phyloP scores from a whole-genome alignment of 164 flowering plant genomes.

The Aristolochia californica region DNA sequence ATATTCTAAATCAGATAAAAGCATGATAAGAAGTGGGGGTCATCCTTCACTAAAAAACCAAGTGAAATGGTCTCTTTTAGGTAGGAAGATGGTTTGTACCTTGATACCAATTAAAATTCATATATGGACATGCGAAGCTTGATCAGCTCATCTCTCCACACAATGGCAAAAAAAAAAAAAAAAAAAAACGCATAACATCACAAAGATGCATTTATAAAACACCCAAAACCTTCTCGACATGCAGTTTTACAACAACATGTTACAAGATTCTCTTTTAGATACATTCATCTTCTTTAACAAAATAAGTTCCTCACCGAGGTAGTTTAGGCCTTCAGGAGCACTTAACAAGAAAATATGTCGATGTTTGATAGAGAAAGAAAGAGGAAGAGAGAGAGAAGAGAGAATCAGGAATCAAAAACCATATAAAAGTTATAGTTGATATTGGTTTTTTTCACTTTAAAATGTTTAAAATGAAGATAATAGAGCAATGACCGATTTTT shows the following conservation, averaged over 20 bases:
- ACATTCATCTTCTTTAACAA: conserved; percentile 53
- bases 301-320: conserved; percentile 45
- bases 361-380: no score
- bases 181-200: background rate
- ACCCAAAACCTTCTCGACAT: background rate
- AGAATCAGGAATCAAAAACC: no score
- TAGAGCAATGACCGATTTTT: no score
- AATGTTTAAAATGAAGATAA: no score
- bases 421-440: no score
- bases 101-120: conserved; percentile 5
- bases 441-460: no score
- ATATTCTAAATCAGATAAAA: no score
- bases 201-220: background rate
- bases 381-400: no score
- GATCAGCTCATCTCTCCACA: conserved; percentile 45
- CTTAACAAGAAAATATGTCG: conserved; percentile 15
- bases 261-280: background rate
- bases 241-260: background rate
- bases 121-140: conserved; percentile 28
- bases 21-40: no score
- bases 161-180: conserved; percentile 29
- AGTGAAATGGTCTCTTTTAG: no score
- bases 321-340: conserved; percentile 64
- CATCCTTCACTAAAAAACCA: no score
- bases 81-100: no score